These are phyloP conservation scores for Castanea mollissima DNA, from an alignment of 306 rosid genomes.

Conservation along the genomic window DNA sequence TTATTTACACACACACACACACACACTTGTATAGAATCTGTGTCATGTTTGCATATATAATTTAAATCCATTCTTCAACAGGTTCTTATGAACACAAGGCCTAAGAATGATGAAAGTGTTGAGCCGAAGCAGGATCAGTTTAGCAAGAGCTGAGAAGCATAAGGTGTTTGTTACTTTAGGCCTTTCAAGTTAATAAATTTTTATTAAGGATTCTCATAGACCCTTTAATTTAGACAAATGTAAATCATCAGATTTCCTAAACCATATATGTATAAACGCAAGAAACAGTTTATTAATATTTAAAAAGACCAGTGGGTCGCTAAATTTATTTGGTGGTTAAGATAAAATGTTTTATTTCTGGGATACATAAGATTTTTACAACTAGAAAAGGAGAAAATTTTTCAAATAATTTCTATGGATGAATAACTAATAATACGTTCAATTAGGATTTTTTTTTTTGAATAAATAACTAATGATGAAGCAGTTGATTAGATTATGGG, in stretches of 20 bases:
- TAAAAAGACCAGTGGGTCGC: no score
- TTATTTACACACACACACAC: background rate
- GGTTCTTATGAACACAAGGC: constrained; percentile 64
- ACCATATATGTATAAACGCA: background rate
- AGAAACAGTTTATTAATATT: no score
- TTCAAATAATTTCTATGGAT: no score
- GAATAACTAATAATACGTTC: no score
- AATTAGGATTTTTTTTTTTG: no score
- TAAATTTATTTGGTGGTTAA: no score
- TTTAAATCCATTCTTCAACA: constrained; percentile 8
- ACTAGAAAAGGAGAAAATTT: no score
- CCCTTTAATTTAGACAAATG: background rate
- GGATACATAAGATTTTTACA: no score
- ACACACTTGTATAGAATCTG: background rate
- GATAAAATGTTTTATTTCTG: no score
- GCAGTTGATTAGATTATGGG: no score
- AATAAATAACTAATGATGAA: no score
- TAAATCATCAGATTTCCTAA: background rate
- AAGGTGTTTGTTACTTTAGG: background rate
- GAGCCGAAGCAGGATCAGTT: constrained; percentile 40
- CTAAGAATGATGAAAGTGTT: constrained; percentile 42
- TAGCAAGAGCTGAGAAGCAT: constrained; percentile 22
- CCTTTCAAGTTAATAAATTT: background rate
- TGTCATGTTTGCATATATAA: background rate
- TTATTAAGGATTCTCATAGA: background rate